Percentiles rank a stretch among this genome's conserved stretches.
Conservation (phyloP, 208 protist species). For the Crithidia sp. region DNA sequence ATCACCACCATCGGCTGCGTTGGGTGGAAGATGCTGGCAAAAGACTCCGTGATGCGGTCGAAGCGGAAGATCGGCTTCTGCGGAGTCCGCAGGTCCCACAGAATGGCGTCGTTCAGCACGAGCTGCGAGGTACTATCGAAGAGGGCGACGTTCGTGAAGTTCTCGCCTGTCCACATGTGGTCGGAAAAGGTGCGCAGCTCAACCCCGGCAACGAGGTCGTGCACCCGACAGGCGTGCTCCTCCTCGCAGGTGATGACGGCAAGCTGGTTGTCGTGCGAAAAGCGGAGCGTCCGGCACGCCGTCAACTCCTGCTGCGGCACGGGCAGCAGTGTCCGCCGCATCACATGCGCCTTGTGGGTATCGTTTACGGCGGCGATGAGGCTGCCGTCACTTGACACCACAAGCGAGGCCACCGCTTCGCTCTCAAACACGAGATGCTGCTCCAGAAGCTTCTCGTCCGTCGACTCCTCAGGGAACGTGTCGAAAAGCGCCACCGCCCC, state of each 20-base stretch:
- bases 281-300: slow-evolving; percentile 58
- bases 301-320: slow-evolving; percentile 55
- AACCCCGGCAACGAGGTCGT: slow-evolving; percentile 65
- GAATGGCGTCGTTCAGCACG: slow-evolving; percentile 82
- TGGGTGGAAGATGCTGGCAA: slow-evolving; percentile 83
- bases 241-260: slow-evolving; percentile 68
- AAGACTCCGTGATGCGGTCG: slow-evolving; percentile 86
- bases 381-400: slow-evolving; percentile 57
- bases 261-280: slow-evolving; percentile 70
- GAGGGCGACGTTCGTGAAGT: slow-evolving; percentile 72
- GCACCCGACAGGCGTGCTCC: slow-evolving; percentile 64
- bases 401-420: slow-evolving; percentile 60
- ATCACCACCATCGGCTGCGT: slow-evolving; percentile 75
- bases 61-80: slow-evolving; percentile 82
- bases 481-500: slow-evolving; percentile 81
- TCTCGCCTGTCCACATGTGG: slow-evolving; percentile 72
- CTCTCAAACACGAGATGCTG: slow-evolving; percentile 88
- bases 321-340: slow-evolving; percentile 68
- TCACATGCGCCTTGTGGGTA: slow-evolving; percentile 54
- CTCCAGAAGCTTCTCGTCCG: slow-evolving; percentile 76
- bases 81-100: slow-evolving; percentile 82
- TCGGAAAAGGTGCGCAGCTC: slow-evolving; percentile 73
- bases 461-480: slow-evolving; percentile 76
- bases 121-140: slow-evolving; percentile 80
- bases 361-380: slow-evolving; percentile 65